A percentile compares a stretch with the other conserved stretches of the same genome.
Conservation (phyloP, 768 basidiomycete species). For the Dentipellis fragilis region DNA sequence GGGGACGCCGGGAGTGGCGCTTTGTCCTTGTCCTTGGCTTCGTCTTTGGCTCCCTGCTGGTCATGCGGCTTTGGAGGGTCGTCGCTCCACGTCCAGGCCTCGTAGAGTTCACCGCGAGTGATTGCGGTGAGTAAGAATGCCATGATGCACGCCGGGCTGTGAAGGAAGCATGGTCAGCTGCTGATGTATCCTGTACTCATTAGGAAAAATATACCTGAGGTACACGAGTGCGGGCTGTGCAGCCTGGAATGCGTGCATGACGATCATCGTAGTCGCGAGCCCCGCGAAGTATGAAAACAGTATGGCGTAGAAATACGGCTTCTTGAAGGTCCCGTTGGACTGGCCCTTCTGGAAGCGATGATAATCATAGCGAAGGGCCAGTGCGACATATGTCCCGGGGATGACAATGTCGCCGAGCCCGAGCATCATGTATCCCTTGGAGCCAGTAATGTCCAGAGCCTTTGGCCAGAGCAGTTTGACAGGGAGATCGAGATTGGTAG, state of each 20-base stretch:
- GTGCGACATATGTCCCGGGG: conserved; percentile 63
- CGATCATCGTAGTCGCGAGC: conserved; percentile 64
- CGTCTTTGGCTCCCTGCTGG: conserved; percentile 2
- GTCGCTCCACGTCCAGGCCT: conserved; percentile 69
- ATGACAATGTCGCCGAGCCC: conserved; percentile 83
- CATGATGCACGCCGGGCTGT: conserved; percentile 67
- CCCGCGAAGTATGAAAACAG: conserved; percentile 68
- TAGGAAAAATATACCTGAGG: conserved; percentile 47
- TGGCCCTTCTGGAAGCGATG: conserved; percentile 28
- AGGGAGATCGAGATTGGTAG: conserved; percentile 80
- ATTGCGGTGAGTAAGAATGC: conserved; percentile 53
- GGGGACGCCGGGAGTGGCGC: too few relatives aligned
- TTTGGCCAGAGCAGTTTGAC: conserved; percentile 91
- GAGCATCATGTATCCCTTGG: conserved; percentile 74
- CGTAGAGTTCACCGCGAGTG: conserved; percentile 55
- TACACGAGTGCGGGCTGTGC: conserved; percentile 93
- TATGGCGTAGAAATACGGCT: conserved; percentile 68
- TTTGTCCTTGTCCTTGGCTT: conserved; percentile 1
- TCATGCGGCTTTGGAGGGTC: conserved; percentile 20
- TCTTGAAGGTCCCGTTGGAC: conserved; percentile 31
- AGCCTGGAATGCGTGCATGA: conserved; percentile 68
- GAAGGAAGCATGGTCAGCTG: background rate
- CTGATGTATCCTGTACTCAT: background rate
- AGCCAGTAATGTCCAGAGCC: conserved; percentile 37
- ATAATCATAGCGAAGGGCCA: conserved; percentile 81